Evolutionary conservation across 331 rosid species (phyloP), one percentile per base, ranked within the genome.

Genomic region (Erythrophleum ivorense): DNA sequence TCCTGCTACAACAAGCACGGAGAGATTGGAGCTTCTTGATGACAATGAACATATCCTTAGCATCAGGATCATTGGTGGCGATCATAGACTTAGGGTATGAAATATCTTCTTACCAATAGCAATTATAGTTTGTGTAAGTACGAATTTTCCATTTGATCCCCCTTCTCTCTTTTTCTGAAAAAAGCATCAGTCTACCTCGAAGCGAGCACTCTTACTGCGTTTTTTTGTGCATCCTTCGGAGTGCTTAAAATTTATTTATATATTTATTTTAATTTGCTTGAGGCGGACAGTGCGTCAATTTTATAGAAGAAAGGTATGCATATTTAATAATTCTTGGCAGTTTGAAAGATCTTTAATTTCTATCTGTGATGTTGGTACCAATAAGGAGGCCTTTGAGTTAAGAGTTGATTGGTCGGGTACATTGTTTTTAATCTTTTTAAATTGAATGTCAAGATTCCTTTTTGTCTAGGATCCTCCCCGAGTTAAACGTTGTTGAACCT

Each of bases 1-100:
- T 88, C 98, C 97, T 57, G 98, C 97, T 73, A 92, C 98, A 31
- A 95, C 97, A 21, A 95, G 98, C 84, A 95, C 98, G 12, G 97
- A 95, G 82, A 91, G 98, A 89, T 85, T 95, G 92, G 98, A 95
- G 85, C 91, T 91, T 78, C 98, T 95, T 73, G 97, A 95, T 67
- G 98, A 92, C 54, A 85, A 95, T 3, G 90, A 88, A 73, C 98
- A 95, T 85, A 83, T 92, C 67, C 91, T 95, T 60, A 91, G 97
- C 89, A 93, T 95, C 83, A 90, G 82, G 83, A 92, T 95, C 66
- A 79, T 95, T 76, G 97, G 97, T 11, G 97, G 98, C 46, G 97
- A 95, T 87, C 98, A 95, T 87, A 89, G 98, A 78, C 98, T 95
- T 70, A 89, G 91, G 91, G 98, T 95, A 91, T 84, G 85, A 34